Evolutionary conservation across 1,284 basidiomycete genomes (phyloP), one percentile per base, ranked within the genome.

Genomic region (Ustilago cynodontis): DNA sequence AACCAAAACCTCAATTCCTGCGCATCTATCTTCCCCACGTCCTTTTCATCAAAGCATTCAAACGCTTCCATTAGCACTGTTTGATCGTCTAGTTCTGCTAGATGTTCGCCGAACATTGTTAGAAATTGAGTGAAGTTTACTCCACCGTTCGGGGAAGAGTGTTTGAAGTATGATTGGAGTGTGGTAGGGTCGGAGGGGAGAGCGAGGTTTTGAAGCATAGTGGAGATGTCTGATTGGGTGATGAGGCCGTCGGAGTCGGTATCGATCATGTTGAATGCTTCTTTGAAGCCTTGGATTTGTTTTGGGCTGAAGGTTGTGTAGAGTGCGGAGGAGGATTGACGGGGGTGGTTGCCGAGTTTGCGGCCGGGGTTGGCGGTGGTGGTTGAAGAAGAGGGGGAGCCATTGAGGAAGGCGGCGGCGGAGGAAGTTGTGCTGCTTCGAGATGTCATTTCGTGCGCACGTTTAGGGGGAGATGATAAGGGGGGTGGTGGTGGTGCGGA

Each of bases 231-330:
- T 24, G 43, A 24, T 43, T 79, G 69, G 11, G 78, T 78, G 70
- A 87, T 84, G 50, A 83, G 57, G 5, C 86, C 86, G 65, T 87
- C 86, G 9, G 71, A 67, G 62, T 87, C 83, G 35, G 85, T 78
- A 61, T 87, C 87, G 60, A 87, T 80, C 68, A 86, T 79, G 56
- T 75, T 80, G 74, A 87, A 87, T 1, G 87, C 87, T 54, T 87
- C 87, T 53, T 86, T 84, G 80, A 87, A 86, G 26, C 83, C 82
- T 62, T 86, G 82, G 58, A 87, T 85, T 71, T 87, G 86, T 55
- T 82, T 82, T 3, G 79, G 62, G 14, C 77, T 78, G 57, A 82
- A 85, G 39, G 81, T 80, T 35, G 72, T 81, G 72, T 82, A 83
- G 26, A 82, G 77, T 1, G 71, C 77, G 10, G 80, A 82, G 1